Base-by-base conservation (phyloP, 306 rosid genomes). In the Purshia tridentata region DNA sequence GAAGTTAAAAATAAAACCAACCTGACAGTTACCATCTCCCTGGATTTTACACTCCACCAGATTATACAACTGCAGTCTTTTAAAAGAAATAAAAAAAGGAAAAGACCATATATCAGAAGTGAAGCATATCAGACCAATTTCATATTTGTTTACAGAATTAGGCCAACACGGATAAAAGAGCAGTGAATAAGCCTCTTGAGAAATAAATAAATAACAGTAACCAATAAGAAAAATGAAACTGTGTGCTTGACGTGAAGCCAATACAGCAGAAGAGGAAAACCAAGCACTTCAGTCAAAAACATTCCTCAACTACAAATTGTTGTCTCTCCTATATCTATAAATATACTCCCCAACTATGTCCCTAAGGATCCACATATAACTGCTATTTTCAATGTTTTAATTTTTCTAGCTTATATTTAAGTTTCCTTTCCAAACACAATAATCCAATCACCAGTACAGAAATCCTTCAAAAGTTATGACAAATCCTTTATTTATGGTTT, bases 21-120 rank as follows among this genome's bases (percentile, higher is more conserved):
- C 98, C 98, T 91, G 98, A 77, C 98, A 94, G 81, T 91, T 94
- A 76, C 98, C 98, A 81, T 94, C 98, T 81, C 98, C 98, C 69
- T 78, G 81, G 76, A 94, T 86, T 88, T 86, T 94, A 39, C 76
- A 78, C 78, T 94, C 98, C 77, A 94, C 81, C 89, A 94, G 78
- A 16, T 91, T 95, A 83, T 94, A 94, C 81, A 94, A 83, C 86
- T 80, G 83, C 89, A 91, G 70, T 83, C 98, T 94, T 79, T 71
- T 56, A 72, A 77, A 78, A 72, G 52, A 22, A 77, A 69, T 35
- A 60, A 68, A 71, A 63, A 63, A 72, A 46, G 18, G 6, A 23
- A 57, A 42, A 49, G 6, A 71, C 18, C 23, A 42, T 11, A 55
- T 2, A 29, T 16, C 55, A 22, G 29, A 44, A 44, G 55, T 70